Evolutionary conservation across 2,329 filamentous ascomycete species (phyloP), one percentile per base, ranked within the genome.

Genomic region (Ophiostoma sp.): DNA sequence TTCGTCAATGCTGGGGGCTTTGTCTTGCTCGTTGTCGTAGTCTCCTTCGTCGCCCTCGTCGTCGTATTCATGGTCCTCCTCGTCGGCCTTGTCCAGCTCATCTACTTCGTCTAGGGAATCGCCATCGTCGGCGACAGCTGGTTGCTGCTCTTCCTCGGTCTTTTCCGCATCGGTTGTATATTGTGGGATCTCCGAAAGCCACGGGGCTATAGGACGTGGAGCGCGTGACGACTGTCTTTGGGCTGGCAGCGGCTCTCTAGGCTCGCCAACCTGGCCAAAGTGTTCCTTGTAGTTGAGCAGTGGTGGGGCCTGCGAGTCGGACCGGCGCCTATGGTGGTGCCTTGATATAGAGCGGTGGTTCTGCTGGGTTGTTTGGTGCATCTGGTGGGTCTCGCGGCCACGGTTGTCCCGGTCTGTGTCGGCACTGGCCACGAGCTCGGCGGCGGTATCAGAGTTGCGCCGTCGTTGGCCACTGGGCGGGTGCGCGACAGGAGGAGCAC

Each of bases 371-470:
- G 42, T 45, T 55, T 64, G 66, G 40, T 67, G 62, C 45, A 6
- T 64, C 8, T 68, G 55, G 63, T 66, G 47, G 42, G 60, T 47
- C 3, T 67, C 65, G 12, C 64, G 64, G 40, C 69, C 66, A 14
- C 64, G 69, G 42, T 65, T 36, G 44, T 41, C 41, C 45, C 49
- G 64, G 49, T 55, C 27, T n/a, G 40, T 27, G n/a, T 41, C 69
- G 4, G 49, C 44, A 7, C 65, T 40, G 5, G 55, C 67, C 7
- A 60, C 64, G 36, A 60, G 38, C 6, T 71, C 67, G 11, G 71
- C 72, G 44, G 70, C 68, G 70, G 60, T 73, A 44, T 74, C 73
- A 2, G 73, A 74, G 16, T 74, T 73, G 42, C 73, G 73, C 49
- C 73, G 71, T 44, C 73, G 72, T 36, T 68, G 71, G 36, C 71